Conservation (phyloP, 495 filamentous ascomycete genomes). For the Penicillium angulare region DNA sequence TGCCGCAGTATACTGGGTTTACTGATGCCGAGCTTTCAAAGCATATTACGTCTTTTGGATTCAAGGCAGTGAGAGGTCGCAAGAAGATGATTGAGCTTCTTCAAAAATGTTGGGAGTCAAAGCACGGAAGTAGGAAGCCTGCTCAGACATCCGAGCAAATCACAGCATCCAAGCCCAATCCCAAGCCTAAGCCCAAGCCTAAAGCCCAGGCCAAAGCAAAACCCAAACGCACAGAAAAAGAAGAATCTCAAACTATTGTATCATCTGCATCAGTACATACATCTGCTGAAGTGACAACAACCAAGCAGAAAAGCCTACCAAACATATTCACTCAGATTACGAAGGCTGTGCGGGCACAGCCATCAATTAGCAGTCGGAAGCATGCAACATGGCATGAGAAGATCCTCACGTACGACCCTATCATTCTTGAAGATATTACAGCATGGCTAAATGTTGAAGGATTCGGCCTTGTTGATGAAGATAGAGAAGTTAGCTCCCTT, state of each 20-base stretch:
- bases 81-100: slow-evolving; percentile 70
- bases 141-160: not conserved
- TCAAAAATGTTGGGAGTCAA: slow-evolving; percentile 68
- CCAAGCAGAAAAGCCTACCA: slow-evolving; percentile 15
- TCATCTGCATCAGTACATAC: not conserved
- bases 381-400: slow-evolving; percentile 77
- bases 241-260: too few species aligned
- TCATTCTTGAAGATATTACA: slow-evolving; percentile 83
- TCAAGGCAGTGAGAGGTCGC: slow-evolving; percentile 71
- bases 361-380: slow-evolving; percentile 18
- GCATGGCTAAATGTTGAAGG: slow-evolving; percentile 78
- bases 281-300: not conserved
- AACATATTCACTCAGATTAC: slow-evolving; percentile 63
- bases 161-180: slow-evolving; percentile 6
- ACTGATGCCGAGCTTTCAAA: slow-evolving; percentile 63
- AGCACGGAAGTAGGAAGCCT: slow-evolving; percentile 22
- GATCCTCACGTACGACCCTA: slow-evolving; percentile 91
- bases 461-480: slow-evolving; percentile 57
- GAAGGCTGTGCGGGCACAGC: slow-evolving; percentile 56
- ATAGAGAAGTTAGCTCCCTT: slow-evolving; percentile 58
- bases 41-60: slow-evolving; percentile 63
- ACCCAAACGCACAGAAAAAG: slow-evolving; percentile 4
- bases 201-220: slow-evolving; percentile 6
- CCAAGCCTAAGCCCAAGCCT: too few species aligned
- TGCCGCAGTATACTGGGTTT: slow-evolving; percentile 63